These are phyloP conservation scores for Tolypocladium amazonense DNA, from an alignment of 2,329 filamentous ascomycete genomes.

Conservation along the genomic window DNA sequence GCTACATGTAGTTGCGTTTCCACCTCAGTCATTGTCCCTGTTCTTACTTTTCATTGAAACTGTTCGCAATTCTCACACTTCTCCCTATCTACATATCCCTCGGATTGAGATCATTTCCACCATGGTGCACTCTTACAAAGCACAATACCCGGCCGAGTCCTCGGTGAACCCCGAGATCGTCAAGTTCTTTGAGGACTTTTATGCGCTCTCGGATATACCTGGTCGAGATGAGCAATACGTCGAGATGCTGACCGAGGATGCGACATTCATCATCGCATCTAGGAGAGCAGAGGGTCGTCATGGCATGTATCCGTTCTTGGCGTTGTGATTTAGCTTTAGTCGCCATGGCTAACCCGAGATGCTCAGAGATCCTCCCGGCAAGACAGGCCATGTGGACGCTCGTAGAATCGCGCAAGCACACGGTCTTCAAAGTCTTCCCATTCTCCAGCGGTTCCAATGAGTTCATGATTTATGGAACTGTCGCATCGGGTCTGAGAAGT, in stretches of 20 bases:
- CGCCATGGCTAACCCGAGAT: neutral
- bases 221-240: conserved; percentile 17
- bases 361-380: conserved; percentile 15
- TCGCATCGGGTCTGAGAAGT: conserved; percentile 14
- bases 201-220: conserved; percentile 17
- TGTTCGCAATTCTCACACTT: no score
- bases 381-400: conserved; percentile 19
- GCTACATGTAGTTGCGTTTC: neutral
- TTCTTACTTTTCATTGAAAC: neutral
- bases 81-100: neutral
- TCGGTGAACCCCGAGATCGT: conserved; percentile 11
- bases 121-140: conserved; percentile 8
- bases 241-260: conserved; percentile 15
- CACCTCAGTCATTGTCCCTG: neutral
- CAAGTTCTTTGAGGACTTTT: conserved; percentile 18
- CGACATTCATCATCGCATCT: conserved; percentile 18
- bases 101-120: neutral
- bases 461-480: conserved; percentile 21
- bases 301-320: conserved; percentile 7
- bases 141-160: conserved; percentile 8
- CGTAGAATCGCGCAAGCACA: conserved; percentile 17
- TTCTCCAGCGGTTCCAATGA: conserved; percentile 14
- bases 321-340: no score
- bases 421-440: conserved; percentile 17
- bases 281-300: conserved; percentile 12